These are phyloP conservation scores for Xylariaceae sp. DNA, from an alignment of 2,329 filamentous ascomycete species.

Conservation along the genomic window DNA sequence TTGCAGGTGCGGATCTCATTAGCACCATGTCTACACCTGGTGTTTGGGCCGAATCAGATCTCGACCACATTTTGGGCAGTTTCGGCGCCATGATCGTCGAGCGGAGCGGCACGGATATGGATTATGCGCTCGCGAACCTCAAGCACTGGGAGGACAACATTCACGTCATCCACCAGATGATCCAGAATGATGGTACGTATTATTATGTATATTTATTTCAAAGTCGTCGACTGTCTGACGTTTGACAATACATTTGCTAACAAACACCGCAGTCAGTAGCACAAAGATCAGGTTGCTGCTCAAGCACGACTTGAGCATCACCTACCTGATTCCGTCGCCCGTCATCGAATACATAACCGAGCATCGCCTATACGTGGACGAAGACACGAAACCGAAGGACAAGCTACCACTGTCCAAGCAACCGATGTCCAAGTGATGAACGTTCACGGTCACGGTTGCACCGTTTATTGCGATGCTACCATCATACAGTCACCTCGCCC, in stretches of 20 bases:
- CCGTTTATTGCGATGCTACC: not conserved
- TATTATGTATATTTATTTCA: not conserved
- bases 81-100: conserved; percentile 82
- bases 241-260: conserved; percentile 5
- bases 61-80: conserved; percentile 79
- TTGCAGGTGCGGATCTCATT: conserved; percentile 73
- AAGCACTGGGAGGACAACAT: conserved; percentile 82
- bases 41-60: conserved; percentile 78
- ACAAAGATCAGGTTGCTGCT: conserved; percentile 64
- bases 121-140: conserved; percentile 77
- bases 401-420: conserved; percentile 26
- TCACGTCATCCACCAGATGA: conserved; percentile 81
- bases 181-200: conserved; percentile 62
- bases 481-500: not conserved
- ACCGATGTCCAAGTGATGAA: conserved; percentile 20
- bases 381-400: conserved; percentile 27
- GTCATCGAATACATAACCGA: conserved; percentile 63
- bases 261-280: conserved; percentile 54
- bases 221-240: not conserved
- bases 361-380: conserved; percentile 52
- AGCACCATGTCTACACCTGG: conserved; percentile 67
- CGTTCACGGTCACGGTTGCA: not conserved
- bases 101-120: conserved; percentile 79
- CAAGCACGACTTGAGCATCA: conserved; percentile 74
- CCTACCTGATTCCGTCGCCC: conserved; percentile 67